Evolutionary conservation across 768 basidiomycete species (phyloP), one percentile per base, ranked within the genome.

Genomic region (Tubosaeta sp.): DNA sequence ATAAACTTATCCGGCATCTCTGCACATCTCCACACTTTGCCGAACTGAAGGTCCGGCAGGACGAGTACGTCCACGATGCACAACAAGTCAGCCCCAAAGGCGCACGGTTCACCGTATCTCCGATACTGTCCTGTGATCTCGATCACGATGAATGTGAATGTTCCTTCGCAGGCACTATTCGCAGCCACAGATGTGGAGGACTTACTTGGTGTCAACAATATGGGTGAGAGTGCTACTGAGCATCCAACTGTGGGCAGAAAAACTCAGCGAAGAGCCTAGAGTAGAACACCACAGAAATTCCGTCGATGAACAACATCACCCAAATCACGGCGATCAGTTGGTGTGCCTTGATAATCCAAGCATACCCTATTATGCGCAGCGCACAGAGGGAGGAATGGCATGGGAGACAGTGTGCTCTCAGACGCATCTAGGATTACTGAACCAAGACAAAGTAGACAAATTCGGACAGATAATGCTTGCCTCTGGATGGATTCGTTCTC

Each of bases 141-240:
- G 1, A 81, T 81, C 1, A 82, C 82, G 13, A 88, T 62, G 64
- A 87, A 88, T 9, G 86, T 89, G 14, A 76, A 68, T 3, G 76
- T 35, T 0, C 92, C 91, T 39, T 92, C 78, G 64, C 85, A 88
- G 35, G 77, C 78, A 48, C 86, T 88, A 64, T 95, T 94, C 39
- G 75, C 69, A 0, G 92, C 90, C 9, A 83, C 80, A 0, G 89
- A 86, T n/a, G n/a, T n/a, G n/a, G n/a, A 1, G 89, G 89, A 8
- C 88, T 79, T 7, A 93, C 93, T 8, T 95, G 7, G 90, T 82
- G 60, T 95, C 93, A 16, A 94, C 90, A 39, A 94, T 79, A 62
- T 92, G 94, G 0, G 91, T 86, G 19, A 95, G 74, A 1, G 86
- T 84, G 37, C 81, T 83, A 3, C 80, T 72, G 63, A 84, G 87